phyloP scores from a whole-genome alignment of 1,284 basidiomycete species.

The Apiotrichum brassicae region DNA sequence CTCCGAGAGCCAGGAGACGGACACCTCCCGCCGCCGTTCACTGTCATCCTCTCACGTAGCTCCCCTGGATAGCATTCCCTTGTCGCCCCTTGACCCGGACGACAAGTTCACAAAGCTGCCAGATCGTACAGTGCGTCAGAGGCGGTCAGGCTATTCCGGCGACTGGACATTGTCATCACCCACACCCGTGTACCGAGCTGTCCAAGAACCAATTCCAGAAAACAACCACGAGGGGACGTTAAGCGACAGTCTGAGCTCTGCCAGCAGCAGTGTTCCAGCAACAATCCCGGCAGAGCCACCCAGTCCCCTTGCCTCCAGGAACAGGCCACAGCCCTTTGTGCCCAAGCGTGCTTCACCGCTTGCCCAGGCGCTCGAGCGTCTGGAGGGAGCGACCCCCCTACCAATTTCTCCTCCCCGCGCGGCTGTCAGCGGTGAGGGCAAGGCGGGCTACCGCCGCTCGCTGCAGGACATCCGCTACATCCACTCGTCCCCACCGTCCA shows the following conservation, averaged over 20 bases:
- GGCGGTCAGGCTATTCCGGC: slow-evolving; percentile 23
- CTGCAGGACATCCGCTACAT: slow-evolving; percentile 19
- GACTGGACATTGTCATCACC: slow-evolving; percentile 12
- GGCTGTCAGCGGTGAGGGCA: not conserved
- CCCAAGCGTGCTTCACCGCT: slow-evolving; percentile 15
- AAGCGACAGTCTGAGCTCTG: slow-evolving; percentile 3
- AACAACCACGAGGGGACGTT: slow-evolving; percentile 13
- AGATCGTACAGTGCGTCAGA: slow-evolving; percentile 24
- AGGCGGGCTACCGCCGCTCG: slow-evolving; percentile 11
- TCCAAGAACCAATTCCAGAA: not conserved
- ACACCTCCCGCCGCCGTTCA: not conserved
- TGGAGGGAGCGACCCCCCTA: slow-evolving; percentile 5
- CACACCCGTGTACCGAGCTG: not conserved
- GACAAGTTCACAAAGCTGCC: slow-evolving; percentile 40
- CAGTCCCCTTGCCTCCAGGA: not conserved
- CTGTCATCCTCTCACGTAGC: no score
- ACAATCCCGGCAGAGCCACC: slow-evolving; percentile 5
- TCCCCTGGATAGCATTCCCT: no score
- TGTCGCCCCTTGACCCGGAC: slow-evolving; percentile 6
- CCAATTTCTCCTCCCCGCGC: slow-evolving; percentile 3
- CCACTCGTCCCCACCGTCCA: slow-evolving; percentile 8
- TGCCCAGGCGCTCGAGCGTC: slow-evolving; percentile 10
- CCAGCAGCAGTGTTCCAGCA: slow-evolving; percentile 10
- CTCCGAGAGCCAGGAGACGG: not conserved
- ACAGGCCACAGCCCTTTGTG: slow-evolving; percentile 3